Base-by-base conservation (phyloP, 2,329 filamentous ascomycete species). In the Penicillium sp. region DNA sequence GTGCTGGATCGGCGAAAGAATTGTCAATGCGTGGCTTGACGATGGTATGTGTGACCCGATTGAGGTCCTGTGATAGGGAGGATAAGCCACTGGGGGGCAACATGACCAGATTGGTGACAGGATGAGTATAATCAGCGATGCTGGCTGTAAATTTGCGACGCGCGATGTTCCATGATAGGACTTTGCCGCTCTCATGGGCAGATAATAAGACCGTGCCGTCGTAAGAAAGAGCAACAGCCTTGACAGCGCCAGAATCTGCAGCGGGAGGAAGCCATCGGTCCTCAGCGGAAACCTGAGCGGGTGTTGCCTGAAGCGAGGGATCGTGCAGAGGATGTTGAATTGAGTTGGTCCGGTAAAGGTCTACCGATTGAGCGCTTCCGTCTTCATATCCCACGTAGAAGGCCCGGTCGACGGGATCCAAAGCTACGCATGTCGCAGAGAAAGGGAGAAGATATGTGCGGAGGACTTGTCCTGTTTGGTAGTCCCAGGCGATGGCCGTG, bases 401-500 rank as follows among this genome's bases (percentile, higher is more conserved):
- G 4, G 86, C 89, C 45, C 91, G 81, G 54, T 91, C 85, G 51
- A 84, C 88, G 0, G 90, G 86, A 66, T 97, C 93, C 4, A 97
- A 74, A 7, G 81, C 74, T 32, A 91, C 66, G 58, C 85, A 90
- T 28, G 85, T 75, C 12, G 90, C 88, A 13, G 79, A 74, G n/a
- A 78, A 76, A 2, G 87, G 82, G 48, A 97, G 81, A 36, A 97
- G 77, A 55, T 94, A 82, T 4, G 90, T 97, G 38, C 90, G 82
- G 48, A 97, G 73, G 9, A 85, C 76, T 51, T 82, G 80, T 35
- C 88, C 88, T 0, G 82, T 87, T 52, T 84, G 82, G 65, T 94
- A 94, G 70, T 97, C 90, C 93, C 93, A 98, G 51, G 95, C 77
- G 60, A 95, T 84, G 58, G 88, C 88, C 6, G 88, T 93, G 69